Conservation (phyloP, 768 basidiomycete species). For the Sporobolomyces roseus region DNA sequence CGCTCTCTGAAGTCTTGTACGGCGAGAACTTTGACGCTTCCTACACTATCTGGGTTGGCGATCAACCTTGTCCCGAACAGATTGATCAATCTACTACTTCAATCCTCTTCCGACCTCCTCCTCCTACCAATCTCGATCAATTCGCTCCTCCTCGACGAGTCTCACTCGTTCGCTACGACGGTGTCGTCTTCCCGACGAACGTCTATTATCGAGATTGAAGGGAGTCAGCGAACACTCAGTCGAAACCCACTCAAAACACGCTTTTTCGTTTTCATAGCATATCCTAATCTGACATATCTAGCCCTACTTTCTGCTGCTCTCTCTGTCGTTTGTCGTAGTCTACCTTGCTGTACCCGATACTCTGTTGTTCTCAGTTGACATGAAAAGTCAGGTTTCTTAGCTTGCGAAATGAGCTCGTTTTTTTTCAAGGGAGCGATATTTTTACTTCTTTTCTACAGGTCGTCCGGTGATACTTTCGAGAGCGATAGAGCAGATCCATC, state of each 20-base stretch:
- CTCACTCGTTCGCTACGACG: conserved; percentile 75
- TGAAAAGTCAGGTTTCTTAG: too few species aligned
- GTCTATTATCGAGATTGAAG: conserved; percentile 51
- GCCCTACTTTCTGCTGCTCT: too few species aligned
- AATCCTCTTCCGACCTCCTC: conserved; percentile 61
- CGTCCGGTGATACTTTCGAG: too few species aligned
- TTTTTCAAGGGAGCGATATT: too few species aligned
- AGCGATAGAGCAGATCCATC: too few species aligned
- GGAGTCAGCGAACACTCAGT: too few species aligned
- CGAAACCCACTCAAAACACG: too few species aligned
- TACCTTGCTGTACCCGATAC: too few species aligned
- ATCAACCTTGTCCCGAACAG: conserved; percentile 5
- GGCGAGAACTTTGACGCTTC: conserved; percentile 86
- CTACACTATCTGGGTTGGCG: conserved; percentile 77
- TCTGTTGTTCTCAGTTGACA: too few species aligned
- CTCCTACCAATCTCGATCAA: conserved; percentile 57
- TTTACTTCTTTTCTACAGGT: too few species aligned
- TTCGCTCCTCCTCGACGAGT: conserved; percentile 67
- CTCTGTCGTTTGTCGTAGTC: background rate
- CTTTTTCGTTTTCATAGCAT: background rate
- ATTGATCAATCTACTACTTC: background rate
- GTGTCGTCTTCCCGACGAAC: conserved; percentile 79
- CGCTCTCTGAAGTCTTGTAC: conserved; percentile 69
- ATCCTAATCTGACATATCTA: too few species aligned
- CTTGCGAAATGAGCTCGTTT: too few species aligned